Percentiles rank a stretch among this genome's conserved stretches.
These are phyloP conservation scores for Neopestalotiopsis sp. DNA, from an alignment of 2,329 filamentous ascomycete species.

Conservation along the genomic window DNA sequence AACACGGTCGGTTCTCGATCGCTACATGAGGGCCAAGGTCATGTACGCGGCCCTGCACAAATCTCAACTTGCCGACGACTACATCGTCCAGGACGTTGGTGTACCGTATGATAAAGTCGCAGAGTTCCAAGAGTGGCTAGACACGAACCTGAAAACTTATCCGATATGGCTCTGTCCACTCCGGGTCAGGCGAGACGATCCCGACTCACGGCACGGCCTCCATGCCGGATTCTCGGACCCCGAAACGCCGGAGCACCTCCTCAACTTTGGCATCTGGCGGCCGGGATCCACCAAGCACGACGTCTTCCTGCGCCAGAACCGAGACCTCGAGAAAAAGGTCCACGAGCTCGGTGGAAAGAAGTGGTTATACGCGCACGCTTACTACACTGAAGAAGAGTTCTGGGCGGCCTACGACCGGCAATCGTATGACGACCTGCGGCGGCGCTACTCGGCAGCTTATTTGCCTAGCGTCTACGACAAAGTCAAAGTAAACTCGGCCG, in stretches of 20 bases:
- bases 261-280: slow-evolving; percentile 71
- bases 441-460: slow-evolving; percentile 62
- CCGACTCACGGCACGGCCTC: slow-evolving; percentile 49
- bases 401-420: slow-evolving; percentile 66
- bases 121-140: slow-evolving; percentile 54
- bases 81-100: slow-evolving; percentile 69
- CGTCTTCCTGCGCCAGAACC: slow-evolving; percentile 59
- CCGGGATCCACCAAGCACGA: slow-evolving; percentile 45
- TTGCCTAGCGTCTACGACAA: slow-evolving; percentile 72
- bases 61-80: slow-evolving; percentile 62
- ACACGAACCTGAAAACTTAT: slow-evolving; percentile 51
- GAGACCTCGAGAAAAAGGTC: slow-evolving; percentile 63
- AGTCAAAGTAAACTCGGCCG: slow-evolving; percentile 55
- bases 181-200: slow-evolving; percentile 45
- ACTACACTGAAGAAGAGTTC: slow-evolving; percentile 71
- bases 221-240: slow-evolving; percentile 51
- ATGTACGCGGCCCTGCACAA: slow-evolving; percentile 70
- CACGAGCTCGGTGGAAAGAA: slow-evolving; percentile 67
- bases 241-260: slow-evolving; percentile 43
- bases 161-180: slow-evolving; percentile 64
- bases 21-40: slow-evolving; percentile 66
- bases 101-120: slow-evolving; percentile 48
- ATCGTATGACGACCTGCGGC: slow-evolving; percentile 63
- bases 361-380: slow-evolving; percentile 73
- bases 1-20: slow-evolving; percentile 65